Evolutionary conservation across 805 yeast species (phyloP), one percentile per base, ranked within the genome.

Genomic region (Danielozyma ontarioensis): DNA sequence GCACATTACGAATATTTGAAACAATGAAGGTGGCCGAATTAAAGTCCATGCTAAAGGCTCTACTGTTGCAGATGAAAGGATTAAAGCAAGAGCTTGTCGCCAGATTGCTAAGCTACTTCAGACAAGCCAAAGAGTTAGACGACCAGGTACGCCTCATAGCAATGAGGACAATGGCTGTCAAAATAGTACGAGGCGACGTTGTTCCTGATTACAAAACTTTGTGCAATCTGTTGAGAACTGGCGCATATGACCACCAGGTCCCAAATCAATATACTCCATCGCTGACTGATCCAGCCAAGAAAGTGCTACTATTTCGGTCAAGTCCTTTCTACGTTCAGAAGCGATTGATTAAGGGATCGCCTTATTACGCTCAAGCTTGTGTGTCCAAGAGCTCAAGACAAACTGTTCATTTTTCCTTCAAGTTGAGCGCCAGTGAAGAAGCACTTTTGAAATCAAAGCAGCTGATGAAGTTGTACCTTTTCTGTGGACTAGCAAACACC

Each of bases 51-150:
- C 71, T 80, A 23, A 62, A 74, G 28, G 47, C 76, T 1, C 47
- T 78, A 13, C 70, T 72, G 2, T 53, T 80, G 13, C 55, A 75
- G 2, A 45, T 62, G 7, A 48, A 68, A 4, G 94, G 93, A 1
- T 60, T 77, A 25, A 86, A 85, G 54, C 68, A 70, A 14, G 81
- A 74, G 22, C 55, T 84, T 11, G 70, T 70, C 33, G 77, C 74
- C 23, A 63, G 87, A 22, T 54, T 85, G 5, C 50, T 59, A 31
- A 59, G 56, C n/a, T 71, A 62, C 42, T 42, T 78, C 24, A 57
- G 59, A 18, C 62, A 58, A 27, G 77, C 77, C 1, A 46, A 50
- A 22, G 49, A 61, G 3, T 46, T 51, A n/a, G 54, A 61, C 14
- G 74, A 70, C 34, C 46, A 51, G 4, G 63, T 68, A 29, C 58